Evolutionary conservation across 768 basidiomycete species (phyloP), one percentile per base, ranked within the genome.

Genomic region (Asterophora parasitica): DNA sequence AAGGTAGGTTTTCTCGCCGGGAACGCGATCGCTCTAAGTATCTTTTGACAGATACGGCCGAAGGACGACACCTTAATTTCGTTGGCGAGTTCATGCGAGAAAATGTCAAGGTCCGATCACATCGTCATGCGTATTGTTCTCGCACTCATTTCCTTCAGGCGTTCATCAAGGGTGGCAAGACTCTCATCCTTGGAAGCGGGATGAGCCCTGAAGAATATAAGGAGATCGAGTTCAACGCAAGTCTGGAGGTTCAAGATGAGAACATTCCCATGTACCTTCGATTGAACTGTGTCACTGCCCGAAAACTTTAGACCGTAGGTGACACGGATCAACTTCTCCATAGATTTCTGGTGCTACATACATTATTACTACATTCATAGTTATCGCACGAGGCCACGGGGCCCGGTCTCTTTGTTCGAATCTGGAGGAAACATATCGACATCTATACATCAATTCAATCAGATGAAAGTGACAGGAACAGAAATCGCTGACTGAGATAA

Each of bases 1-100:
- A 46, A 46, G 44, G 35, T 38, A 19, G 5, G 1, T 31, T 12
- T 31, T 3, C 20, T 11, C 20, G 9, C 36, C 17, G 19, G 30
- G 8, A 4, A 4, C 30, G 4, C 30, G 30, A 31, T 12, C 9
- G 30, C 30, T 31, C n/a, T n/a, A n/a, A n/a, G 9, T 8, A 46
- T 17, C 17, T 11, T 35, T 30, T 28, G 34, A 26, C 16, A 46
- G 44, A 46, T 23, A 46, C 44, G 6, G 27, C 36, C 8, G 44
- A 46, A 26, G 44, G 44, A 28, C 37, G 26, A 34, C 44, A 34
- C 20, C 44, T 46, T 15, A 46, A 46, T 27, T 34, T 46, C 11
- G 44, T 46, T n/a, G 44, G 44, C 26, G 44, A 46, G 30, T 46
- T 46, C 16, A 46, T 46, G 44, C 44, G 44, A 4, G 44, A 46